These are phyloP conservation scores for Neopestalotiopsis sp. DNA, from an alignment of 2,329 filamentous ascomycete genomes.

Conservation along the genomic window DNA sequence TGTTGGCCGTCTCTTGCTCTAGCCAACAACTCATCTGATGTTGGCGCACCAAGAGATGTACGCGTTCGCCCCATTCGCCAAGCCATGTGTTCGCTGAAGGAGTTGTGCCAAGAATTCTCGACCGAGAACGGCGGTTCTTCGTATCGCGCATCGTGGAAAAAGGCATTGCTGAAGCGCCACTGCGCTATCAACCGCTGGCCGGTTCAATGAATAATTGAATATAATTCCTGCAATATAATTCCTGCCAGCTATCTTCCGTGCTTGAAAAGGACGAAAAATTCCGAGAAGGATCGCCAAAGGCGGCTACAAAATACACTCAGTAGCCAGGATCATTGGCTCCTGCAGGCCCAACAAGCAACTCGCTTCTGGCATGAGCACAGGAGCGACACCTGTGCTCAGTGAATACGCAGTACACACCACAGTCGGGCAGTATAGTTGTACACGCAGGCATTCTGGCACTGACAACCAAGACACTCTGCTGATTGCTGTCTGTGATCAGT, in stretches of 20 bases:
- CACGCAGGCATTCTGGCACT: not conserved
- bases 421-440: not conserved
- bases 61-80: not conserved
- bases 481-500: not conserved
- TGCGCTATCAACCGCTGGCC: not conserved
- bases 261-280: not conserved
- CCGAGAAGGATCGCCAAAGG: not conserved
- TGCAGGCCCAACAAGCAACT: not conserved
- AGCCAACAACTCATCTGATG: not conserved
- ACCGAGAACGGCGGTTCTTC: not conserved
- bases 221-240: not conserved
- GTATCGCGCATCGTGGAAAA: not conserved
- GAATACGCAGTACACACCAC: not conserved
- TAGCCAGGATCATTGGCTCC: not conserved
- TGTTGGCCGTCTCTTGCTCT: not conserved
- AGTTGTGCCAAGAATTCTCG: not conserved
- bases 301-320: not conserved
- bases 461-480: not conserved
- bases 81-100: not conserved
- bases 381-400: not conserved
- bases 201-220: not conserved
- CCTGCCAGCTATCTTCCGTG: too few species aligned
- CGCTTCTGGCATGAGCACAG: not conserved
- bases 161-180: not conserved
- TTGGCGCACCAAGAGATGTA: not conserved